These are phyloP conservation scores for Fusarium pseudocircinatum DNA, from an alignment of 2,329 filamentous ascomycete species.

Conservation along the genomic window DNA sequence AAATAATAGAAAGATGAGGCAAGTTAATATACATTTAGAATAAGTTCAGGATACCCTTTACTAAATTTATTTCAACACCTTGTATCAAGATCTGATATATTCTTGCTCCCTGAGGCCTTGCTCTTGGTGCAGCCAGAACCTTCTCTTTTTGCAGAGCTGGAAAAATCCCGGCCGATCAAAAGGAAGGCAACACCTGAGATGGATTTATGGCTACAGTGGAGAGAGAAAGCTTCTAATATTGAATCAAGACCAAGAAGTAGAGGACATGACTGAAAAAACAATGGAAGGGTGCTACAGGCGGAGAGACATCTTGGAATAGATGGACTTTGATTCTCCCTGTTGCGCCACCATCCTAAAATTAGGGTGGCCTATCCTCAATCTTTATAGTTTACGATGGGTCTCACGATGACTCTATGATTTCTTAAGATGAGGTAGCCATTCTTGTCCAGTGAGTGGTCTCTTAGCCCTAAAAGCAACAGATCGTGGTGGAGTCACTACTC, in stretches of 20 bases:
- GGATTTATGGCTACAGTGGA: neutral
- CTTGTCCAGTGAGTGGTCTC: neutral
- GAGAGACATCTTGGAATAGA: neutral
- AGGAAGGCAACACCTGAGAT: neutral
- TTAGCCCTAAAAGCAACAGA: neutral
- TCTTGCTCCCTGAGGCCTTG: rapidly evolving
- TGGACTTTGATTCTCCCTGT: neutral
- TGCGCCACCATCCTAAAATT: too few species aligned
- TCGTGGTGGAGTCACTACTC: neutral
- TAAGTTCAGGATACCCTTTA: too few species aligned
- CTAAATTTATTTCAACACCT: too few species aligned
- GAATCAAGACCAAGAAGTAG: neutral
- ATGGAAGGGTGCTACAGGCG: neutral
- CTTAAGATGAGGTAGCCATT: neutral
- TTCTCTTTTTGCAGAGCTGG: neutral
- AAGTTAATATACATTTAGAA: too few species aligned
- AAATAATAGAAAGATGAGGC: neutral
- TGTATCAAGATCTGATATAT: neutral
- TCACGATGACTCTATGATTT: too few species aligned
- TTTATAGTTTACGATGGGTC: too few species aligned
- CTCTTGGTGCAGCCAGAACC: too few species aligned
- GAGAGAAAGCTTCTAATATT: neutral
- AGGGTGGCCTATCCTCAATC: too few species aligned
- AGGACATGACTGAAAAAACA: neutral
- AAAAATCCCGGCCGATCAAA: neutral